phyloP scores from a whole-genome alignment of 805 yeast genomes.

The Metschnikowia lunata region DNA sequence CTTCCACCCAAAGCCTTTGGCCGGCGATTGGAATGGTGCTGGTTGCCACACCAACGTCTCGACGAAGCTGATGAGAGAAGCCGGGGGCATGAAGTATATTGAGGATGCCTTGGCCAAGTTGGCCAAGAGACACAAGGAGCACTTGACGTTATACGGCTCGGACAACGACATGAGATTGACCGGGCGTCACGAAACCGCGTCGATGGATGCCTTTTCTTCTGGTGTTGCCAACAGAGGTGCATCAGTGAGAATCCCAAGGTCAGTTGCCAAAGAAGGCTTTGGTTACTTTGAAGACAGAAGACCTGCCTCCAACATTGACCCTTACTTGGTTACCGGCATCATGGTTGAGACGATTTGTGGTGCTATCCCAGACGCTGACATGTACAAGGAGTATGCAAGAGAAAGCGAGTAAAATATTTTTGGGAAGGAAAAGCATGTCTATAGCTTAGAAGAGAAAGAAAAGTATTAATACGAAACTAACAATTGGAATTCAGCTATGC shows the following conservation, averaged over 20 bases:
- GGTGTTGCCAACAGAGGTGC: slow-evolving; percentile 99
- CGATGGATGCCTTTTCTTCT: slow-evolving; percentile 81
- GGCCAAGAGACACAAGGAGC: slow-evolving; percentile 95
- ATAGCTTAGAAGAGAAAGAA: no score
- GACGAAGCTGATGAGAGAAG: slow-evolving; percentile 82
- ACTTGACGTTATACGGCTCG: slow-evolving; percentile 89
- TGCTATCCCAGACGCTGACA: slow-evolving; percentile 90
- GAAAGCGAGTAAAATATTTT: slow-evolving; percentile 36
- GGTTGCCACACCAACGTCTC: slow-evolving; percentile 99
- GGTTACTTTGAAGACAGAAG: slow-evolving; percentile 99
- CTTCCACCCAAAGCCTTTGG: slow-evolving; percentile 98
- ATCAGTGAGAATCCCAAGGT: slow-evolving; percentile 96
- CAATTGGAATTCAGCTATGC: no score
- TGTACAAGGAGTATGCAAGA: slow-evolving; percentile 85
- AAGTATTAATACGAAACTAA: no score
- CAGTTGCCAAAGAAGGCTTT: slow-evolving; percentile 95
- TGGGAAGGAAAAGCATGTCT: no score
- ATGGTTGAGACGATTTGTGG: slow-evolving; percentile 97
- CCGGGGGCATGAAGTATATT: slow-evolving; percentile 95
- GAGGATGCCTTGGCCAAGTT: slow-evolving; percentile 91
- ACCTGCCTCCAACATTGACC: slow-evolving; percentile 99
- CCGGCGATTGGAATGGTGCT: slow-evolving; percentile 99
- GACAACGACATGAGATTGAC: slow-evolving; percentile 95
- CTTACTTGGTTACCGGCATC: slow-evolving; percentile 97
- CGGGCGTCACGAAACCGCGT: slow-evolving; percentile 98